Evolutionary conservation across 495 filamentous ascomycete genomes (phyloP).

Genomic region (Amorphotheca resinae): DNA sequence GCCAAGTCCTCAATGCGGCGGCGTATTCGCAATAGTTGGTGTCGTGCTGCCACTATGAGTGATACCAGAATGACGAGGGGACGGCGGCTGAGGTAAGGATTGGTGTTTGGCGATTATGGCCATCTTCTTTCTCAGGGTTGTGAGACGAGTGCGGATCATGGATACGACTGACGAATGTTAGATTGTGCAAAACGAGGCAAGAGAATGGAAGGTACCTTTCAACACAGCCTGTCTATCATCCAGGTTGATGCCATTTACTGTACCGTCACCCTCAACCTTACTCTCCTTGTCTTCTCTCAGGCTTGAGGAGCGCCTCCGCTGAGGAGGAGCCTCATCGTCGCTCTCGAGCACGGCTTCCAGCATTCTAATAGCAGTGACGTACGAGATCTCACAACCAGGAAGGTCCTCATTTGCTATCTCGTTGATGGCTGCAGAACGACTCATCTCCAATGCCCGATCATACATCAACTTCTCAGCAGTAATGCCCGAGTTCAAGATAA

Average conservation of each 20-base stretch:
- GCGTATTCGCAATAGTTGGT: slow-evolving; percentile 25
- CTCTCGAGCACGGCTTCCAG: slow-evolving; percentile 85
- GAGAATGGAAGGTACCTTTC: slow-evolving; percentile 42
- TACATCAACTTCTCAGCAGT: slow-evolving; percentile 98
- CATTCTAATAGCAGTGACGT: slow-evolving; percentile 83
- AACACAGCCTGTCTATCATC: slow-evolving; percentile 63
- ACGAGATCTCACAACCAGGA: slow-evolving; percentile 79
- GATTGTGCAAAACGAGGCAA: slow-evolving; percentile 4
- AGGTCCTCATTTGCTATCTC: slow-evolving; percentile 90
- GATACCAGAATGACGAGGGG: slow-evolving; percentile 14
- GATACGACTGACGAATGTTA: slow-evolving; percentile 39
- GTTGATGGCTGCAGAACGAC: slow-evolving; percentile 81
- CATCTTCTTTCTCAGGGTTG: slow-evolving; percentile 44
- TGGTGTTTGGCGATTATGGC: slow-evolving; percentile 36
- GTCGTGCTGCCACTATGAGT: slow-evolving; percentile 20
- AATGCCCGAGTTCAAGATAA: slow-evolving; percentile 53
- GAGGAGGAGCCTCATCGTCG: slow-evolving; percentile 50
- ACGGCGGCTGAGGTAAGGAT: slow-evolving; percentile 13
- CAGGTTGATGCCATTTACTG: slow-evolving; percentile 45
- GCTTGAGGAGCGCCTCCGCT: slow-evolving; percentile 20
- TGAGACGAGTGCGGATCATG: slow-evolving; percentile 44
- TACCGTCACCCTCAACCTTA: slow-evolving; percentile 30
- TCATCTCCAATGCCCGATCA: slow-evolving; percentile 94
- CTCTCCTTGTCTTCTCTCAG: slow-evolving; percentile 29
- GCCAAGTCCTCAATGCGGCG: slow-evolving; percentile 16